phyloP scores from a whole-genome alignment of 1,139 yeast species.

The Meyerozyma elateridarum region DNA sequence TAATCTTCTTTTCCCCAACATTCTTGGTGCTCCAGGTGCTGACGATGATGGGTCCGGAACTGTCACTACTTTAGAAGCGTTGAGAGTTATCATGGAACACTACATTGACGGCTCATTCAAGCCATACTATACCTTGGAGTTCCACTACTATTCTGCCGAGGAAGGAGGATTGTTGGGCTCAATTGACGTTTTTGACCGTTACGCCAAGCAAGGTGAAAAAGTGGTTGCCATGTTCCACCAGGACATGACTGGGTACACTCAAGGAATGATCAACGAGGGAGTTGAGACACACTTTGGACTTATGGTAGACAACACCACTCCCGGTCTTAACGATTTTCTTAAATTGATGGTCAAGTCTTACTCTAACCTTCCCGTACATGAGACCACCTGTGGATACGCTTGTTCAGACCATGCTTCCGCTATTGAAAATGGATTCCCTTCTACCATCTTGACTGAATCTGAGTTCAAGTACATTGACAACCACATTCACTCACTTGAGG shows the following conservation, averaged over 20 bases:
- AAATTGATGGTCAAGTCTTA: constrained; percentile 57
- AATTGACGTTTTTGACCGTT: constrained; percentile 63
- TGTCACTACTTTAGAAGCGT: constrained; percentile 69
- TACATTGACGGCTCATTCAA: constrained; percentile 32
- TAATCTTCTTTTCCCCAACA: constrained; percentile 66
- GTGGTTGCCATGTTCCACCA: constrained; percentile 88
- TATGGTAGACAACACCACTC: constrained; percentile 68
- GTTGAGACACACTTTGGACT: constrained; percentile 75
- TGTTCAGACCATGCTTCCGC: constrained; percentile 94
- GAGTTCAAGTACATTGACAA: constrained; percentile 60
- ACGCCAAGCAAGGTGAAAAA: constrained; percentile 39
- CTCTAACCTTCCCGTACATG: constrained; percentile 64
- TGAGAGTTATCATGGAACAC: constrained; percentile 51
- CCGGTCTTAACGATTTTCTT: constrained; percentile 55
- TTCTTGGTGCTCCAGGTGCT: constrained; percentile 85
- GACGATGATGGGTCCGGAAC: constrained; percentile 95
- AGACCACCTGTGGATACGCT: constrained; percentile 83
- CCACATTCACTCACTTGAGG: constrained; percentile 71
- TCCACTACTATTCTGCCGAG: constrained; percentile 94
- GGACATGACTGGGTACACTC: constrained; percentile 89
- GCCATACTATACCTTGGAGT: constrained; percentile 76
- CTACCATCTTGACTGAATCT: constrained; percentile 77
- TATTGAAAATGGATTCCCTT: constrained; percentile 74
- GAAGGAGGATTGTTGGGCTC: constrained; percentile 93
- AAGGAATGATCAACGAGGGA: constrained; percentile 49